Evolutionary conservation across 2,329 filamentous ascomycete genomes (phyloP).

Genomic region (Phaeosphaeriaceae sp.): DNA sequence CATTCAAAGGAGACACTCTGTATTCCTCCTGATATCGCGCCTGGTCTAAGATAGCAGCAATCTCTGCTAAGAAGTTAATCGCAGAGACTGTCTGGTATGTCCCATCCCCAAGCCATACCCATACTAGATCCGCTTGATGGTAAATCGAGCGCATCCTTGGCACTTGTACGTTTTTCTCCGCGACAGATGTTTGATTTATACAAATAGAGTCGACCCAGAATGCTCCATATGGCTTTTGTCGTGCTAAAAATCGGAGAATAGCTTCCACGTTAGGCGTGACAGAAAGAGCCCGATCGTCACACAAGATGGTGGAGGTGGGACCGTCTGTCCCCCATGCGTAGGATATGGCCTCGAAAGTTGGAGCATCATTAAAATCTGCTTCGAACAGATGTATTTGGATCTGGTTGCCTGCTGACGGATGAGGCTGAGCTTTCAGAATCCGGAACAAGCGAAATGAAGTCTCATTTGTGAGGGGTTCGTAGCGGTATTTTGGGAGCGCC

Average conservation of each 20-base stretch:
- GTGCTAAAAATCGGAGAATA: background rate
- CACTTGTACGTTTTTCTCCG: background rate
- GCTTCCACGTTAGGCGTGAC: background rate
- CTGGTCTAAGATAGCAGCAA: background rate
- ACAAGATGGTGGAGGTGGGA: background rate
- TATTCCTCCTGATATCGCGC: background rate
- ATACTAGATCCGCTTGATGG: background rate
- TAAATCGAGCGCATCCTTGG: background rate
- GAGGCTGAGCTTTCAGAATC: background rate
- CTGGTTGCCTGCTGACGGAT: background rate
- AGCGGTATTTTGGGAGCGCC: background rate
- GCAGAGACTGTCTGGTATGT: background rate
- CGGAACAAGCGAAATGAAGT: background rate
- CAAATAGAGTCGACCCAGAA: conserved; percentile 1
- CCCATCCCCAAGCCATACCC: background rate
- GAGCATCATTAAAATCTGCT: background rate
- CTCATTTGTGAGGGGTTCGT: background rate
- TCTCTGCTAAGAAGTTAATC: background rate
- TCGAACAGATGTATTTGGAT: background rate
- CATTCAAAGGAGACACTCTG: background rate
- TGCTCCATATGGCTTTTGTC: background rate
- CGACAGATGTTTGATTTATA: background rate
- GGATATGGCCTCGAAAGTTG: background rate
- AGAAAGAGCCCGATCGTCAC: background rate
- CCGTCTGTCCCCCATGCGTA: background rate